Base-by-base conservation (phyloP, 371 early-diverging fungal species). In the Mortierella sp. region DNA sequence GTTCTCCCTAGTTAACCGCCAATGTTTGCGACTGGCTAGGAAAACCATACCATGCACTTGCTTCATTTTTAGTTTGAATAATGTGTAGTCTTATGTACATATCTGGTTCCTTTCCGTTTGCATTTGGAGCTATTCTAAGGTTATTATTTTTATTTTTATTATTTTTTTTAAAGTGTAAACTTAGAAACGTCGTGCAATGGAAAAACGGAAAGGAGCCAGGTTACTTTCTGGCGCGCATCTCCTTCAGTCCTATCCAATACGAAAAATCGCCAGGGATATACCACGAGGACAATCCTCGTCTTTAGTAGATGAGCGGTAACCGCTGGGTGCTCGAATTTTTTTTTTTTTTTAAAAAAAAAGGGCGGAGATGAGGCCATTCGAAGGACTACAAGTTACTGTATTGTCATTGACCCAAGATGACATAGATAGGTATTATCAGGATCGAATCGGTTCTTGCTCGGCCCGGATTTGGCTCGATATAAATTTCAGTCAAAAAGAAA, bases 21-120 rank as follows among this genome's bases (percentile, higher is more conserved):
- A 71, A n/a, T 65, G 62, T 53, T 65, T 65, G 61, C 66, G 58
- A 71, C 72, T 71, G 72, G 72, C 45, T 58, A 71, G 47, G 58
- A 45, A 62, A 65, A 63, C n/a, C n/a, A n/a, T n/a, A n/a, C n/a
- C 60, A 56, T 62, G 28, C 62, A 21, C 60, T 64, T 62, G 65
- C 57, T 28, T 64, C 30, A 55, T n/a, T n/a, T n/a, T n/a, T n/a
- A n/a, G n/a, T n/a, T n/a, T n/a, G n/a, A n/a, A n/a, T 46, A 37
- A 21, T n/a, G 57, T 64, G 70, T 65, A 25, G n/a, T 65, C 65
- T 50, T 64, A 25, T 26, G 48, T 70, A 12, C 62, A 30, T 71
- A 57, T n/a, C n/a, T n/a, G n/a, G n/a, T 46, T 62, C 56, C 43
- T 12, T 62, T 57, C 51, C 30, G 2, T 62, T 28, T 50, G 47